A percentile compares a stretch with the other conserved stretches of the same genome.
Evolutionary conservation across 768 basidiomycete species (phyloP).

Genomic region (Inosperma sp.): DNA sequence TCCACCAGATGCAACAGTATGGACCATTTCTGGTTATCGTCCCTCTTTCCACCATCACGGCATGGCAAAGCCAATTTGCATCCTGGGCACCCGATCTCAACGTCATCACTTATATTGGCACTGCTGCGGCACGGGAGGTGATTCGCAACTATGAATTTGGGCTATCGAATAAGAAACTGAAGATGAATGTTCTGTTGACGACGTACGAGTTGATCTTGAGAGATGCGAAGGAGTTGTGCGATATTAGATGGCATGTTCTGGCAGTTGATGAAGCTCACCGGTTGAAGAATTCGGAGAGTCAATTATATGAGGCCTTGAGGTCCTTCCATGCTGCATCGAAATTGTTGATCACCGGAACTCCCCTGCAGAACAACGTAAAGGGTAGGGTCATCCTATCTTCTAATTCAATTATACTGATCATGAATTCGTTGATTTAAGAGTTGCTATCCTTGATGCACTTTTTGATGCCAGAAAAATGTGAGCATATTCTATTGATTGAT

Average conservation of each 20-base stretch:
- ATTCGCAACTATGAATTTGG: constrained; percentile 94
- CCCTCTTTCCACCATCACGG: constrained; percentile 94
- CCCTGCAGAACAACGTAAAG: constrained; percentile 98
- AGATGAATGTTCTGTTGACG: constrained; percentile 95
- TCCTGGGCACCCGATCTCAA: constrained; percentile 96
- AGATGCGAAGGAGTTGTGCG: constrained; percentile 81
- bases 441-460: constrained; percentile 98
- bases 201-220: constrained; percentile 95
- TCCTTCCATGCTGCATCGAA: constrained; percentile 89
- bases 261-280: constrained; percentile 99
- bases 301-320: constrained; percentile 89
- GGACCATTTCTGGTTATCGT: constrained; percentile 98
- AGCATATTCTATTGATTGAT: constrained; percentile 25
- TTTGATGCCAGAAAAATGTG: constrained; percentile 97
- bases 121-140: constrained; percentile 78
- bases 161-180: constrained; percentile 77
- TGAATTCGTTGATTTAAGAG: constrained; percentile 45
- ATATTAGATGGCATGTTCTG: constrained; percentile 96
- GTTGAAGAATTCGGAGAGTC: constrained; percentile 95
- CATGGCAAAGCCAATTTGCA: constrained; percentile 94
- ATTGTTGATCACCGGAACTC: constrained; percentile 96
- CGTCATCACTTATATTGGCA: constrained; percentile 95
- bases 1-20: constrained; percentile 87
- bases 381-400: constrained; percentile 43
- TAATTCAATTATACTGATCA: background rate